phyloP scores from a whole-genome alignment of 768 basidiomycete genomes.

The Lentinula sp. region DNA sequence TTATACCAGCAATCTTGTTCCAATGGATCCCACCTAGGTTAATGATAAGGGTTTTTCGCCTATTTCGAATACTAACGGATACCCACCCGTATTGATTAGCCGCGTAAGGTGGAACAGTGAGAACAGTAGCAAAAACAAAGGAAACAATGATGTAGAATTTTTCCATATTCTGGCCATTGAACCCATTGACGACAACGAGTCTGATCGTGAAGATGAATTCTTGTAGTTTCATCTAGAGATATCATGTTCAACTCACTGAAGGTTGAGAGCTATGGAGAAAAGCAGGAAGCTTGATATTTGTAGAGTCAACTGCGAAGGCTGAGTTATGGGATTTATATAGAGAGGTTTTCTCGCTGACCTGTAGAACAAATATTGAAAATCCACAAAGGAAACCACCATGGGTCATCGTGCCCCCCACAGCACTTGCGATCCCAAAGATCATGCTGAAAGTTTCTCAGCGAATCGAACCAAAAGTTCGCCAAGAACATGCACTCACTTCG shows the following conservation, averaged over 20 bases:
- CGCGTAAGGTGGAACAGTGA: conserved; percentile 16
- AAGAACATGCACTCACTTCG: conserved; percentile 12
- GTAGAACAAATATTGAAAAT: conserved; percentile 15
- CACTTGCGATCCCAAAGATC: conserved; percentile 14
- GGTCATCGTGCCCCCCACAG: conserved; percentile 13
- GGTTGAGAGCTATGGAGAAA: conserved; percentile 17
- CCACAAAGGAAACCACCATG: conserved; percentile 12
- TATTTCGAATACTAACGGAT: not conserved
- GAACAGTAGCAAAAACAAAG: conserved; percentile 5
- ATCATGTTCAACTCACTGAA: conserved; percentile 13
- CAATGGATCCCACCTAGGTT: conserved; percentile 15
- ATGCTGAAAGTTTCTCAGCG: conserved; percentile 5
- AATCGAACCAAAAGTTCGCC: not conserved
- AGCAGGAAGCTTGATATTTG: conserved; percentile 17
- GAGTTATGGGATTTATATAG: not conserved
- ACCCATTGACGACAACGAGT: conserved; percentile 13
- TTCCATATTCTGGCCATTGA: conserved; percentile 14
- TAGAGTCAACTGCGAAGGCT: conserved; percentile 10
- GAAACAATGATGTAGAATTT: conserved; percentile 14
- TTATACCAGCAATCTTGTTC: conserved; percentile 17
- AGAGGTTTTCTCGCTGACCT: conserved; percentile 5
- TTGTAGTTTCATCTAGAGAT: not conserved
- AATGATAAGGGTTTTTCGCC: not conserved
- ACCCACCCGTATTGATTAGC: conserved; percentile 16
- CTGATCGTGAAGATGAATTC: not conserved